Base-by-base conservation (phyloP, 768 basidiomycete genomes). In the Rhizopogon sp. region DNA sequence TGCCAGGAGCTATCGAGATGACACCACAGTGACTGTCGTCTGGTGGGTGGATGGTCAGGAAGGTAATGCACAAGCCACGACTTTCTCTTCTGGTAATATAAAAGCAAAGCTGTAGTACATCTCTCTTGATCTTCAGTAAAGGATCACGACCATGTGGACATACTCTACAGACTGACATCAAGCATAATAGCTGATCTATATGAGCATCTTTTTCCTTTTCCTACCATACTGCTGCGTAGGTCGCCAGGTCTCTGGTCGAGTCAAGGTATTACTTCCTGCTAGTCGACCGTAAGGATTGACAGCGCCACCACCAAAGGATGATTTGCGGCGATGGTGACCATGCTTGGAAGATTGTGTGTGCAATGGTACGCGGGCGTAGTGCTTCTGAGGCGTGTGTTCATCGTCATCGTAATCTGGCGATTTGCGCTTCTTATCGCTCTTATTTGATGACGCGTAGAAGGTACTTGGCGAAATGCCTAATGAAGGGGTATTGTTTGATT, bases 21-120 rank as follows among this genome's bases (percentile, higher is more conserved):
- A 95, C 67, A 79, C 87, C 33, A 92, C 89, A 1, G 91, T 91
- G 20, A 90, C 88, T 13, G 90, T 90, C 35, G 79, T 90, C 25
- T 90, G 85, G 82, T 93, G 87, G 90, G 87, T 88, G 64, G 85
- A 81, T 44, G 83, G 81, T 16, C 74, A 75, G n/a, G 79, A 81
- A 61, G 64, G 65, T 8, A 61, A 66, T 35, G 72, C 74, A 1
- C 64, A 76, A 53, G 59, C 73, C 10, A 58, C 62, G 41, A 66
- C 71, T 49, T 61, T 70, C 46, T 72, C 67, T 25, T 25, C 59
- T 39, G 55, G 53, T 33, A 42, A 62, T 40, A 69, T 76, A 17
- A 81, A 75, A 63, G 66, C 80, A 43, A 86, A 84, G 64, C 71
- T 87, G 55, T 89, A 66, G 53, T 28, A 33, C 11, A 46, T 5